Conservation (phyloP, 805 yeast genomes). For the Lipomyces mesembrius region DNA sequence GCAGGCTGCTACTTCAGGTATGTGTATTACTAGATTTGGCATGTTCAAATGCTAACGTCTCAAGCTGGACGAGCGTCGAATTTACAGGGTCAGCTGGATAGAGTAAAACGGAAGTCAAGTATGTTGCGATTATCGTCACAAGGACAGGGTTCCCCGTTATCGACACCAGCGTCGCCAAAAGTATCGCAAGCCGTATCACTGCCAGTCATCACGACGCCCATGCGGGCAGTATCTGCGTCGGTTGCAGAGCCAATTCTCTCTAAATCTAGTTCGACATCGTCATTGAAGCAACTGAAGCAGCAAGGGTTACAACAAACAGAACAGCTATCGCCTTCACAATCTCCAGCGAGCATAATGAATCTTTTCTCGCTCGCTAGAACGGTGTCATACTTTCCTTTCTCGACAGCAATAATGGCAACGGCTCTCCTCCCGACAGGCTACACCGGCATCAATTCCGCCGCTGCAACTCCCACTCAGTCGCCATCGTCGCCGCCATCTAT, state of each 20-base stretch:
- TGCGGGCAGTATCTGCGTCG: slow-evolving; percentile 14
- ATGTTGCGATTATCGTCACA: slow-evolving; percentile 20
- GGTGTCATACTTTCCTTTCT: slow-evolving; percentile 27
- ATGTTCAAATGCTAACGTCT: neutral
- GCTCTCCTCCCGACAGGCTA: slow-evolving; percentile 4
- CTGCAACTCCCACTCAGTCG: neutral
- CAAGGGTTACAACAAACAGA: slow-evolving; percentile 17
- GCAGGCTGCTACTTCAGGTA: slow-evolving; percentile 19
- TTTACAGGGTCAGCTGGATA: slow-evolving; percentile 22
- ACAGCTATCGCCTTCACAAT: slow-evolving; percentile 12
- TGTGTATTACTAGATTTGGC: neutral
- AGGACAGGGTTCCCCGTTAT: slow-evolving; percentile 3
- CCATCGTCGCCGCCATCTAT: slow-evolving; percentile 20
- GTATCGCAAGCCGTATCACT: slow-evolving; percentile 20
- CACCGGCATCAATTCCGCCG: neutral
- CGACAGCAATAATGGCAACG: slow-evolving; percentile 24
- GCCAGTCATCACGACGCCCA: slow-evolving; percentile 22
- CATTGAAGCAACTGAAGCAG: slow-evolving; percentile 23
- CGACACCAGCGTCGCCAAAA: slow-evolving; percentile 30
- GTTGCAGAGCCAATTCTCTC: slow-evolving; percentile 11
- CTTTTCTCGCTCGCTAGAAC: slow-evolving; percentile 28
- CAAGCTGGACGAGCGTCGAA: slow-evolving; percentile 25
- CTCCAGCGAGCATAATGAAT: slow-evolving; percentile 12
- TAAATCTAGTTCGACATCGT: slow-evolving; percentile 11
- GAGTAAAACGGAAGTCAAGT: slow-evolving; percentile 28